phyloP scores from a whole-genome alignment of 768 basidiomycete genomes.

The Hygrocybe coccinea region DNA sequence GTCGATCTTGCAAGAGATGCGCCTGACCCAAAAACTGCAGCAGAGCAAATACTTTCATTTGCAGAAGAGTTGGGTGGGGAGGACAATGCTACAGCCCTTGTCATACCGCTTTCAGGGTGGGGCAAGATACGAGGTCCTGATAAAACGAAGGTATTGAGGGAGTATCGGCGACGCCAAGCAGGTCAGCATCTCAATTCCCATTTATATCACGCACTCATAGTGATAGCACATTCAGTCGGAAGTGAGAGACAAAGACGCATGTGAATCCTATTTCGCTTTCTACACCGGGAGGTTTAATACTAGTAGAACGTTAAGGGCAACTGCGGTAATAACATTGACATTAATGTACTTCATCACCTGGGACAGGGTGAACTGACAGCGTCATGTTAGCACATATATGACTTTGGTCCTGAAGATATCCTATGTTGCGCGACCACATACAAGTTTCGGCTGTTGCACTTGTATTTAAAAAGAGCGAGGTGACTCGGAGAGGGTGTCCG shows the following conservation, averaged over 20 bases:
- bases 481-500: too few species aligned
- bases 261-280: constrained; percentile 32
- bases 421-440: too few species aligned
- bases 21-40: constrained; percentile 70
- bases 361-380: too few species aligned
- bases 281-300: too few species aligned
- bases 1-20: constrained; percentile 79
- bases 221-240: constrained; percentile 40
- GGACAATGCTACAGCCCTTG: constrained; percentile 89
- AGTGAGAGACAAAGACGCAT: constrained; percentile 63
- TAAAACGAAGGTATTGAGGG: constrained; percentile 72
- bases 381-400: too few species aligned
- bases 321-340: too few species aligned
- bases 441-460: too few species aligned
- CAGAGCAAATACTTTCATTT: constrained; percentile 75
- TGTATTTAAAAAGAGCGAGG: too few species aligned
- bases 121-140: constrained; percentile 76
- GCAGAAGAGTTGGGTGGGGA: constrained; percentile 83
- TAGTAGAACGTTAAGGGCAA: too few species aligned
- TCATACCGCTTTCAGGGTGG: constrained; percentile 93
- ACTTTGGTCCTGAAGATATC: too few species aligned
- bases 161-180: constrained; percentile 69
- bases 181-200: constrained; percentile 32
- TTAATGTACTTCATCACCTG: neutral
- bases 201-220: neutral